Evolutionary conservation across 345 rosid species (phyloP).

Genomic region (Streptanthus diversifolius): DNA sequence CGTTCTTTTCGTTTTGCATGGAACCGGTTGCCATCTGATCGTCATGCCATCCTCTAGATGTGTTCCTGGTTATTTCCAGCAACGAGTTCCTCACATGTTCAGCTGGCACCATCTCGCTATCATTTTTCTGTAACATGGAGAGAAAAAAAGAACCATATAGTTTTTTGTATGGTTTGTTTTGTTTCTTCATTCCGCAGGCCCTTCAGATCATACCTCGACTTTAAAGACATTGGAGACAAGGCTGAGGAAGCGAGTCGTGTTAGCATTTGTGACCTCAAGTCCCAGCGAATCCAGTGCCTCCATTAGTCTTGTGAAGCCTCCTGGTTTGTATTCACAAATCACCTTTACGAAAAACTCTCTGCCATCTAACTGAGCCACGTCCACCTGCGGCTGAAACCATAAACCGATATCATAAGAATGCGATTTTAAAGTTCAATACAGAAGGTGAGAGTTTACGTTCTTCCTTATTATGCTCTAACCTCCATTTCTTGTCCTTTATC

Average conservation of each 20-base stretch:
- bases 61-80: constrained; percentile 66
- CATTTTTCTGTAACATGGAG: constrained; percentile 55
- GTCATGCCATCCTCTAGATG: constrained; percentile 47
- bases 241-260: constrained; percentile 66
- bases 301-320: constrained; percentile 79
- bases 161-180: neutral
- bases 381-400: constrained; percentile 71
- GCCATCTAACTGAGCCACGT: constrained; percentile 79
- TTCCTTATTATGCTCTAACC: constrained; percentile 40
- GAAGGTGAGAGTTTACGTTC: neutral
- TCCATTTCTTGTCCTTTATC: constrained; percentile 93
- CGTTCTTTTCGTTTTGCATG: constrained; percentile 38
- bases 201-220: constrained; percentile 58
- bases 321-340: constrained; percentile 76
- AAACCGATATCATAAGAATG: neutral
- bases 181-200: neutral
- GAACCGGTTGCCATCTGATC: constrained; percentile 42
- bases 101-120: constrained; percentile 69
- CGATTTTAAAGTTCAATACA: neutral
- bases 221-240: constrained; percentile 87
- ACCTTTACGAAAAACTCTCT: constrained; percentile 87
- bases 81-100: constrained; percentile 73
- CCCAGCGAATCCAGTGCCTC: constrained; percentile 84
- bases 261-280: constrained; percentile 80
- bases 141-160: neutral